phyloP scores from a whole-genome alignment of 305 asterid species.

The Stenogyne calaminthoides region DNA sequence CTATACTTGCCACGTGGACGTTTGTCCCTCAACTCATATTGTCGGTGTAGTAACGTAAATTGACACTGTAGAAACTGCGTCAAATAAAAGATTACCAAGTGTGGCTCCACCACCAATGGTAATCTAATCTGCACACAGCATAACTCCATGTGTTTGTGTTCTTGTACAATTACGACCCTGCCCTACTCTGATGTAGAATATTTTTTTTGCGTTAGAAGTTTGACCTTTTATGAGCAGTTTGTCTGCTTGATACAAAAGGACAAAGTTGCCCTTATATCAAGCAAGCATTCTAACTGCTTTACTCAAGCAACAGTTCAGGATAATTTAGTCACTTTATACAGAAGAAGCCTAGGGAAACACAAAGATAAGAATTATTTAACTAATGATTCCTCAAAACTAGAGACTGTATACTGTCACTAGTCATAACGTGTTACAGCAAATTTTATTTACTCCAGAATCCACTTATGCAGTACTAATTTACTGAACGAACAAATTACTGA shows the following conservation, averaged over 20 bases:
- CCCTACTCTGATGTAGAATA: constrained; percentile 22
- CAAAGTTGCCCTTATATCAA: constrained; percentile 35
- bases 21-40: neutral
- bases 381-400: neutral
- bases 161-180: constrained; percentile 23
- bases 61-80: constrained; percentile 23
- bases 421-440: neutral
- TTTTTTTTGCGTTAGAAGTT: constrained; percentile 2
- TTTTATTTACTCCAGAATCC: neutral
- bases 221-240: constrained; percentile 18
- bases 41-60: constrained; percentile 32
- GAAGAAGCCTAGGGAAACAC: neutral
- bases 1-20: constrained; percentile 30
- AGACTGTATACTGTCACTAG: neutral
- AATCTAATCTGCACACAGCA: constrained; percentile 31
- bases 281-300: neutral
- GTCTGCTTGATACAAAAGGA: constrained; percentile 28
- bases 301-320: constrained; percentile 24
- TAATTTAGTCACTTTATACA: constrained; percentile 30
- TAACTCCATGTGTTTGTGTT: constrained; percentile 45
- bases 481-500: neutral
- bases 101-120: constrained; percentile 38
- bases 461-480: neutral
- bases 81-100: constrained; percentile 21
- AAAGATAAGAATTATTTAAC: neutral